Conservation (phyloP, 306 rosid species). For the Adenanthera pavonina region DNA sequence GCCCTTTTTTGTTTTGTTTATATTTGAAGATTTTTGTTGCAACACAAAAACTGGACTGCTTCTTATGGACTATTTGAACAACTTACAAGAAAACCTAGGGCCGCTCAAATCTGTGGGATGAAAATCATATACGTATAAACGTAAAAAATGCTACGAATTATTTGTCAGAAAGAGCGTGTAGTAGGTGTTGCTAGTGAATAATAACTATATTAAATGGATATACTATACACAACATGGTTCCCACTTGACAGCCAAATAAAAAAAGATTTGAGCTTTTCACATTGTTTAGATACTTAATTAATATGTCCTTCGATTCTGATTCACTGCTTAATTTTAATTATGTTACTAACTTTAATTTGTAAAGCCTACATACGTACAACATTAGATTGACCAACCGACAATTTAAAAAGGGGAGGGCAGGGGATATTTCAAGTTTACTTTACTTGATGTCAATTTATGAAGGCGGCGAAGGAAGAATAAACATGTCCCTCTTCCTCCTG, state of each 20-base stretch:
- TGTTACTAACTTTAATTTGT: too few relatives aligned
- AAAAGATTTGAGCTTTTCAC: not conserved
- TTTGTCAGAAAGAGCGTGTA: not conserved
- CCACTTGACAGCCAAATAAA: not conserved
- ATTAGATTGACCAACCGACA: too few relatives aligned
- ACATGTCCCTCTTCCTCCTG: not conserved
- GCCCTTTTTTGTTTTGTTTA: not conserved
- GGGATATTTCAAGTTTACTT: too few relatives aligned
- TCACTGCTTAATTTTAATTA: too few relatives aligned
- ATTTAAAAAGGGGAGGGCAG: too few relatives aligned
- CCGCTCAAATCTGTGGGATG: not conserved
- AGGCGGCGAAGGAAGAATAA: not conserved
- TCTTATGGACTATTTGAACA: not conserved
- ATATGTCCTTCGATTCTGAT: too few relatives aligned
- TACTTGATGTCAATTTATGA: too few relatives aligned
- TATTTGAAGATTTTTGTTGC: not conserved
- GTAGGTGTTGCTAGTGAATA: not conserved
- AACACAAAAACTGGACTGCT: not conserved
- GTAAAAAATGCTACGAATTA: not conserved
- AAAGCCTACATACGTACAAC: too few relatives aligned
- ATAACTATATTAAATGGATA: not conserved
- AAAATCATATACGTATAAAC: not conserved
- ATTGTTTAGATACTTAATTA: not conserved
- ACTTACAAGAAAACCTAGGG: not conserved
- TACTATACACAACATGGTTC: not conserved